phyloP scores from a whole-genome alignment of 805 yeast genomes.

The Yamadazyma takamatsuzukensis region DNA sequence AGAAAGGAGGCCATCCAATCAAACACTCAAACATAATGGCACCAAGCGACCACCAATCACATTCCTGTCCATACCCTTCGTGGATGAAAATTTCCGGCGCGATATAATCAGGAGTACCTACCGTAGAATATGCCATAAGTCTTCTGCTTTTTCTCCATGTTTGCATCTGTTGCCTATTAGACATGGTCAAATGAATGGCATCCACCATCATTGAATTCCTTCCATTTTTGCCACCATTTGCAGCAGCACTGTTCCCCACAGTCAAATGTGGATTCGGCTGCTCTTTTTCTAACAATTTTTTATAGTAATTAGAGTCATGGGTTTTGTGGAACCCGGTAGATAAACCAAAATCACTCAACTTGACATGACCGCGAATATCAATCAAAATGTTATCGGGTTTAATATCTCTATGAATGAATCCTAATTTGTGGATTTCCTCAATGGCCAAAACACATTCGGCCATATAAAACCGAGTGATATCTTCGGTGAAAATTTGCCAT shows the following conservation, averaged over 20 bases:
- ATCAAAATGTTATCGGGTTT: conserved; percentile 94
- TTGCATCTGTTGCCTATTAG: conserved; percentile 91
- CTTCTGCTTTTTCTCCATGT: conserved; percentile 93
- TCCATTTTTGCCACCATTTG: conserved; percentile 25
- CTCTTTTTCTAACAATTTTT: conserved; percentile 69
- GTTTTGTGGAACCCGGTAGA: conserved; percentile 92
- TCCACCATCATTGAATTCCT: conserved; percentile 87
- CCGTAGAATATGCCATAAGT: conserved; percentile 93
- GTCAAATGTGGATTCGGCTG: conserved; percentile 12
- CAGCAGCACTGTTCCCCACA: conserved; percentile 1
- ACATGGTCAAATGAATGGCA: conserved; percentile 92
- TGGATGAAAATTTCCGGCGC: conserved; percentile 93
- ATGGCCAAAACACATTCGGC: conserved; percentile 95
- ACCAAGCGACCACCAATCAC: conserved; percentile 98
- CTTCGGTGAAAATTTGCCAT: conserved; percentile 92
- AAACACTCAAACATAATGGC: conserved; percentile 96
- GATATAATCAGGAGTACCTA: conserved; percentile 94
- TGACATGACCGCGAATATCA: conserved; percentile 71
- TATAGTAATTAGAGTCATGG: conserved; percentile 84
- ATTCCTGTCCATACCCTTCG: conserved; percentile 94
- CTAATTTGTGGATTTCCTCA: conserved; percentile 88
- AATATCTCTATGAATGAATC: conserved; percentile 94
- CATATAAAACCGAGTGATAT: conserved; percentile 87
- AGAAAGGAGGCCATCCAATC: conserved; percentile 97
- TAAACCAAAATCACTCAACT: conserved; percentile 71